These are phyloP conservation scores for Retiboletus flavoniger DNA, from an alignment of 1,284 basidiomycete genomes.

Conservation along the genomic window DNA sequence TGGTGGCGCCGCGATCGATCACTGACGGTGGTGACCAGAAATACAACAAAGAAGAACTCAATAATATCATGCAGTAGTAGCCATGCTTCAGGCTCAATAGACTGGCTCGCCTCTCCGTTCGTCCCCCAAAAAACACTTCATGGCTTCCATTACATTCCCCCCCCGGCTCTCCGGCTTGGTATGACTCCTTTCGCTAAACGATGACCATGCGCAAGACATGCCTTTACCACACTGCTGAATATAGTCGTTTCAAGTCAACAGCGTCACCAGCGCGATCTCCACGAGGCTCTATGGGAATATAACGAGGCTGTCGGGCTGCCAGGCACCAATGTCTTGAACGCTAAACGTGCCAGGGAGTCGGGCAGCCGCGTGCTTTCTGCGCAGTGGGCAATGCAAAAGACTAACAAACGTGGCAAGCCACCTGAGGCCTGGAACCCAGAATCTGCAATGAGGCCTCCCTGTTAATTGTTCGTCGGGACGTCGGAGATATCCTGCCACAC, in stretches of 20 bases:
- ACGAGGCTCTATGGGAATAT: conserved; percentile 22
- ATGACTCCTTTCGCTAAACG: conserved; percentile 21
- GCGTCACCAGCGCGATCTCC: conserved; percentile 1
- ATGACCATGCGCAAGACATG: conserved; percentile 19
- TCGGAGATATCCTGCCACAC: conserved; percentile 21
- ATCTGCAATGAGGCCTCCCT: not conserved
- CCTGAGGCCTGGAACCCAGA: not conserved
- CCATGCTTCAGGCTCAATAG: not conserved
- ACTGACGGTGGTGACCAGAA: not conserved
- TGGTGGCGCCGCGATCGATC: conserved; percentile 12
- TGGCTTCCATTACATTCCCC: conserved; percentile 6
- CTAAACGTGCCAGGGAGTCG: conserved; percentile 12
- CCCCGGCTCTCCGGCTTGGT: conserved; percentile 9
- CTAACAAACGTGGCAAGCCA: conserved; percentile 12
- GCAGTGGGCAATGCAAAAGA: not conserved
- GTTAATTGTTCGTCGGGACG: conserved; percentile 3
- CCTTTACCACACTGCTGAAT: conserved; percentile 13
- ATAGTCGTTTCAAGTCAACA: not conserved
- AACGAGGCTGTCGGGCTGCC: conserved; percentile 15
- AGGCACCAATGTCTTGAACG: conserved; percentile 4
- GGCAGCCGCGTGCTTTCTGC: conserved; percentile 5
- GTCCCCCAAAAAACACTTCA: not conserved
- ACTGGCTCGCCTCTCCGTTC: conserved; percentile 3
- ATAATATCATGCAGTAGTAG: conserved; percentile 3
- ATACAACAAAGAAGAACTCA: conserved; percentile 8